Conservation (phyloP, 805 yeast genomes). For the Candida multigemmis region DNA sequence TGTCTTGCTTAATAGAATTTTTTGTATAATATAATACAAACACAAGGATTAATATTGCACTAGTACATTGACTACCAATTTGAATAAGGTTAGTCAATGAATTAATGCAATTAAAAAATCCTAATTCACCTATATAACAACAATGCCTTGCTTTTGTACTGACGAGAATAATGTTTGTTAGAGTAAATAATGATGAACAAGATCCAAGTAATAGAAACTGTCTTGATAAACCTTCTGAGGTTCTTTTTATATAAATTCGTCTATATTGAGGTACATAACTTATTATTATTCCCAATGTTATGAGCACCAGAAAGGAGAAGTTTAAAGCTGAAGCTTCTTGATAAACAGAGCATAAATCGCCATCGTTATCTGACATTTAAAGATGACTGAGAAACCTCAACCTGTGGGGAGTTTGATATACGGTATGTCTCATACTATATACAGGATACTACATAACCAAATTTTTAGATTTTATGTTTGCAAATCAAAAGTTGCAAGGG, state of each 20-base stretch:
- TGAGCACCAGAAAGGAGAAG: constrained; percentile 38
- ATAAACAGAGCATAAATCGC: constrained; percentile 39
- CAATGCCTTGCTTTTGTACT: constrained; percentile 56
- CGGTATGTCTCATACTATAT: too few species aligned
- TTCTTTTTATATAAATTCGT: constrained; percentile 44
- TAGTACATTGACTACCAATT: constrained; percentile 52
- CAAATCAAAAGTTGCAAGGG: not conserved
- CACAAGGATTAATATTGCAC: constrained; percentile 49
- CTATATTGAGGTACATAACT: constrained; percentile 74
- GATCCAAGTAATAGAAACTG: constrained; percentile 63
- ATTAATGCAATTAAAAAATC: constrained; percentile 51
- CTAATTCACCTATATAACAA: constrained; percentile 37
- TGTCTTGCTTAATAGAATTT: constrained; percentile 37
- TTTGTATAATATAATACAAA: constrained; percentile 43
- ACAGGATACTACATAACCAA: too few species aligned
- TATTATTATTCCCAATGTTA: constrained; percentile 58
- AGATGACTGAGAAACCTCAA: too few species aligned
- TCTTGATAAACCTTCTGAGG: constrained; percentile 76
- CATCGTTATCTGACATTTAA: too few species aligned
- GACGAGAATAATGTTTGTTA: constrained; percentile 57
- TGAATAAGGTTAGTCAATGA: constrained; percentile 61
- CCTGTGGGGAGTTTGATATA: too few species aligned
- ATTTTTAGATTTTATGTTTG: too few species aligned
- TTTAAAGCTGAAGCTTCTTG: constrained; percentile 42
- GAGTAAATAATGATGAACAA: constrained; percentile 56